phyloP scores from a whole-genome alignment of 305 asterid genomes.

The Fraxinus baroniana region DNA sequence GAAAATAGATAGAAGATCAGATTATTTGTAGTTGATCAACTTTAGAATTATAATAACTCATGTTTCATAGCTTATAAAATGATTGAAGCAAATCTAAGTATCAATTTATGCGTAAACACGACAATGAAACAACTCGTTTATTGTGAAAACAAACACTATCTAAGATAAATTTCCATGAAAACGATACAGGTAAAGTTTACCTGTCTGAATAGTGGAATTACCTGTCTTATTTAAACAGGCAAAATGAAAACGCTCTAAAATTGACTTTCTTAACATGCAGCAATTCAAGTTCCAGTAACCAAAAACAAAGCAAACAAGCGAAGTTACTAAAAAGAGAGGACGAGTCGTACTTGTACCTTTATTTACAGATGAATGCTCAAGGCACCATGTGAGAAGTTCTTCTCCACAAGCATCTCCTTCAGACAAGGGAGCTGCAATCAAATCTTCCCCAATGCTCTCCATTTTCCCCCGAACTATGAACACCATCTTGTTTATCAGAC shows the following conservation, averaged over 20 bases:
- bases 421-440: slow-evolving; percentile 36
- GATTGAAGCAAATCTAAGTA: background rate
- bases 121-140: background rate
- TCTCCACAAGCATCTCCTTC: slow-evolving; percentile 79
- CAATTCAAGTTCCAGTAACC: background rate
- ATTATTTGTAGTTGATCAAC: background rate
- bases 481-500: slow-evolving; percentile 79
- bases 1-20: background rate
- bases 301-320: background rate
- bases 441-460: slow-evolving; percentile 64
- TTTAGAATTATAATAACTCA: background rate
- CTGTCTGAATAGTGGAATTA: background rate
- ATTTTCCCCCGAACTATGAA: slow-evolving; percentile 67
- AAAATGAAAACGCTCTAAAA: background rate
- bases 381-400: slow-evolving; percentile 86
- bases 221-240: background rate
- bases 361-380: slow-evolving; percentile 69
- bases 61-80: background rate
- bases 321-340: background rate
- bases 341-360: slow-evolving; percentile 40
- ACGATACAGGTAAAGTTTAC: background rate
- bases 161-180: background rate
- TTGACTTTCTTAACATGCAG: background rate
- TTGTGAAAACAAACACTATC: background rate
- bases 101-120: background rate